Evolutionary conservation across 2,329 filamentous ascomycete species (phyloP), one percentile per base, ranked within the genome.

Genomic region (Trichoderma sp.): DNA sequence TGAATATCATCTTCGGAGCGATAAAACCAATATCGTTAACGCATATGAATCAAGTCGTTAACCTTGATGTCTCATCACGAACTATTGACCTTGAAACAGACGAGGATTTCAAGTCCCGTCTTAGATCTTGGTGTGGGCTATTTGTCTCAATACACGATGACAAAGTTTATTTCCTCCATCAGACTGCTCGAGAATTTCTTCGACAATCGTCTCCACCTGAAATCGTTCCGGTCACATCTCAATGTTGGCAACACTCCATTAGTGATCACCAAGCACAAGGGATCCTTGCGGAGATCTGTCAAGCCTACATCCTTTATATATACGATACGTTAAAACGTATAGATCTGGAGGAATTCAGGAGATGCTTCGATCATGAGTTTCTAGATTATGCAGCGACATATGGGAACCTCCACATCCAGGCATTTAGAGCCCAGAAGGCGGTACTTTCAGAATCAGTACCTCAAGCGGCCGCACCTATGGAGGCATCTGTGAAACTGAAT

Each of bases 141-240:
- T 83, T 83, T 27, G 45, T 83, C 29, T 80, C 78, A 6, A 74
- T 82, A 5, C 4, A 83, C 31, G 31, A 80, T 6, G 76, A 69
- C 9, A 79, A 65, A 3, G 53, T 83, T 62, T 81, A 82, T 64
- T 79, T 83, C 31, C 68, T 83, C 12, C 81, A 83, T 74, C 80
- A 83, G 77, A 83, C 81, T 2, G 82, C 80, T 41, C 77, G 80
- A 6, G 81, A 83, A 62, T 83, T 82, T 76, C 80, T 83, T 53
- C 75, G 24, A 14, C 9, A 21, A 53, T 14, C 45, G 50, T 11
- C 9, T 5, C 11, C 11, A 24, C 1, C 3, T 50, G 18, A 1
- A 50, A 50, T 3, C 0, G 4, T 21, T 21, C 8, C 45, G 2
- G 1, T 0, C 50, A 3, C 1, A 14, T 1, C n/a, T 53, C 4